A percentile compares a stretch with the other conserved stretches of the same genome.
Evolutionary conservation across 2,329 filamentous ascomycete species (phyloP).

Genomic region (Ascochyta pisi): DNA sequence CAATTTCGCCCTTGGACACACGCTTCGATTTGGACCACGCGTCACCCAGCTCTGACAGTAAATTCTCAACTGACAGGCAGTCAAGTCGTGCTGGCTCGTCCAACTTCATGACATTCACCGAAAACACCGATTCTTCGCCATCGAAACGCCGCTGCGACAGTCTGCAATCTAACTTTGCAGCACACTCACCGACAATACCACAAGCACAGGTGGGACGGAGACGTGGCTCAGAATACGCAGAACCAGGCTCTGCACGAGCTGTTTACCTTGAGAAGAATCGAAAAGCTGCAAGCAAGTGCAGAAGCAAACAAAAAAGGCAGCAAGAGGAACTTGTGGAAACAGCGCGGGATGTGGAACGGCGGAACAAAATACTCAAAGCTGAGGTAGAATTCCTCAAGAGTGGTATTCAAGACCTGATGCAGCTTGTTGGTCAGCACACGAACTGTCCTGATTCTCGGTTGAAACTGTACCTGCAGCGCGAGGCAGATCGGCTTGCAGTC

Average conservation of each 20-base stretch:
- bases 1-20: conserved; percentile 18
- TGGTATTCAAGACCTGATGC: conserved; percentile 33
- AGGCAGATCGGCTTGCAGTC: conserved; percentile 32
- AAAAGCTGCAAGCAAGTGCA: conserved; percentile 74
- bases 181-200: conserved; percentile 1
- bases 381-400: conserved; percentile 35
- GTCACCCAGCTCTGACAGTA: conserved; percentile 4
- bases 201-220: conserved; percentile 15
- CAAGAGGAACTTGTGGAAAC: conserved; percentile 58
- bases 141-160: conserved; percentile 12
- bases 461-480: conserved; percentile 32
- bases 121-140: background rate
- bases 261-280: conserved; percentile 70
- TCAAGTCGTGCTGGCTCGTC: background rate
- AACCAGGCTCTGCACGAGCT: conserved; percentile 36
- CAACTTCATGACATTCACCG: background rate
- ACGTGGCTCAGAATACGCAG: conserved; percentile 28
- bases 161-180: conserved; percentile 1
- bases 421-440: conserved; percentile 31
- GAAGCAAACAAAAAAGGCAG: conserved; percentile 68
- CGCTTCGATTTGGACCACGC: conserved; percentile 10
- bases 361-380: conserved; percentile 38
- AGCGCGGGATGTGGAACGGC: conserved; percentile 42
- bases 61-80: background rate
- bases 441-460: conserved; percentile 37